phyloP scores from a whole-genome alignment of 2,329 filamentous ascomycete genomes.

The Teratosphaeria pseudoeucalypti region DNA sequence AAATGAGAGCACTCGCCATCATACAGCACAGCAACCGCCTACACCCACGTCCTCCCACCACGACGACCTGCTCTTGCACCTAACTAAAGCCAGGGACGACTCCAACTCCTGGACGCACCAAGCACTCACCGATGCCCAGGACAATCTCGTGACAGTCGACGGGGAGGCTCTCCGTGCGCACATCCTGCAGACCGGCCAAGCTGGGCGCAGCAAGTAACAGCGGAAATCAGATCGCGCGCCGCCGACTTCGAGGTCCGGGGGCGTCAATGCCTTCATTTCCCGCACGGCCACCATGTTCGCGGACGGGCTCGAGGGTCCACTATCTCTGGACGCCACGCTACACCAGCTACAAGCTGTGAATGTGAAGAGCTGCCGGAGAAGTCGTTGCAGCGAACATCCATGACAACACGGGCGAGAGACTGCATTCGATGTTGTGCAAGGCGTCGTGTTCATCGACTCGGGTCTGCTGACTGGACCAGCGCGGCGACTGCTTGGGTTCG shows the following conservation, averaged over 20 bases:
- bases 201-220: not conserved
- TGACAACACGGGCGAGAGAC: conserved; percentile 1
- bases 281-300: not conserved
- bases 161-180: not conserved
- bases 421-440: not conserved
- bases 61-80: not conserved
- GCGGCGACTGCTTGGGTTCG: not conserved
- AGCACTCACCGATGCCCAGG: not conserved
- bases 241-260: not conserved
- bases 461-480: not conserved
- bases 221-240: not conserved
- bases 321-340: not conserved
- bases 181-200: not conserved
- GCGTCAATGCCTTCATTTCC: not conserved
- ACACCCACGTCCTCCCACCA: not conserved
- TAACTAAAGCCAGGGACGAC: not conserved
- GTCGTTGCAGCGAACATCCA: not conserved
- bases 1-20: not conserved
- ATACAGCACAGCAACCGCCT: not conserved
- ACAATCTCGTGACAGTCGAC: conserved; percentile 1
- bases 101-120: not conserved
- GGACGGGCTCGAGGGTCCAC: not conserved
- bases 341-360: conserved; percentile 1
- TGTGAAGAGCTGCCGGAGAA: conserved; percentile 1
- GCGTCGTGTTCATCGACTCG: conserved; percentile 1